These are phyloP conservation scores for Fusarium sterilihyphosum DNA, from an alignment of 2,329 filamentous ascomycete species.

Conservation along the genomic window DNA sequence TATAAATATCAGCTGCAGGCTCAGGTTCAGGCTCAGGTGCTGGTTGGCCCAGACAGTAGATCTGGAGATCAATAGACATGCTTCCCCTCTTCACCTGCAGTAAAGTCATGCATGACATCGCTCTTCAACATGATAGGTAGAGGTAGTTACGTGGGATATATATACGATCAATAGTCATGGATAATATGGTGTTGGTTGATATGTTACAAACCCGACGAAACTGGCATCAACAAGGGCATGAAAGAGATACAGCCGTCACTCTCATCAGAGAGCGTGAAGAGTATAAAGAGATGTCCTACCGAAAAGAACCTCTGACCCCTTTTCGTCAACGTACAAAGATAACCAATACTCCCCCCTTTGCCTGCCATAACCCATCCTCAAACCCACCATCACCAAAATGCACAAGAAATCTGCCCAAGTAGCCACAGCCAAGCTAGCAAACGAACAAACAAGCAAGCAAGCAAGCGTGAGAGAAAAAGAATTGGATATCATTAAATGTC, in stretches of 20 bases:
- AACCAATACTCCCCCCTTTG: conserved; percentile 37
- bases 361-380: conserved; percentile 1
- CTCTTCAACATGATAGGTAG: neutral
- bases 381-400: conserved; percentile 1
- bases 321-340: conserved; percentile 26
- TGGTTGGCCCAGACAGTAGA: neutral
- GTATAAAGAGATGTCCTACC: conserved; percentile 14
- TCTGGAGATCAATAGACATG: neutral
- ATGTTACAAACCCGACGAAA: conserved; percentile 3
- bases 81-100: neutral
- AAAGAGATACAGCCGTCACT: conserved; percentile 16
- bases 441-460: conserved; percentile 6
- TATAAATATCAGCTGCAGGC: neutral
- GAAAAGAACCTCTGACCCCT: conserved; percentile 10
- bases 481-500: conserved; percentile 48
- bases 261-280: conserved; percentile 4
- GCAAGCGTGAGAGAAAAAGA: conserved; percentile 32
- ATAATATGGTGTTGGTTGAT: neutral
- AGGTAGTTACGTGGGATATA: neutral
- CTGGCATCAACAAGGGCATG: neutral
- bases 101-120: neutral
- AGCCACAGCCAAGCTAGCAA: conserved; percentile 4
- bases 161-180: neutral
- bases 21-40: neutral
- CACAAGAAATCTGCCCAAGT: conserved; percentile 13